Percentiles rank a stretch among this genome's conserved stretches.
Conservation (phyloP, 257 asterid species). For the Solanum commersonii region DNA sequence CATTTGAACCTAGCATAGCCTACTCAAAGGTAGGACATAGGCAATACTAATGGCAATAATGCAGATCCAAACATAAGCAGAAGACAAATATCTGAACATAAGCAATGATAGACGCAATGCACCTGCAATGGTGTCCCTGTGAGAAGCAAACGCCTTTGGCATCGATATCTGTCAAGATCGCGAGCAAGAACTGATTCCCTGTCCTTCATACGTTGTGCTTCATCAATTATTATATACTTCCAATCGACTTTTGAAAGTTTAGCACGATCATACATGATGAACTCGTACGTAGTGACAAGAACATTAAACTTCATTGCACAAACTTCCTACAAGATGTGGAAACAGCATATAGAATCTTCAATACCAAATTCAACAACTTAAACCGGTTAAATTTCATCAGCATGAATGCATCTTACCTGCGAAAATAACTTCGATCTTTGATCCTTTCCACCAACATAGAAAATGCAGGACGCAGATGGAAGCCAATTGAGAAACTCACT, state of each 20-base stretch:
- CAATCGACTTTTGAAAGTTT: conserved; percentile 96
- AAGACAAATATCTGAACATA: neutral
- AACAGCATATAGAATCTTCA: conserved; percentile 11
- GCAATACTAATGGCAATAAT: neutral
- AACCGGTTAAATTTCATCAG: neutral
- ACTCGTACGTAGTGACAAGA: conserved; percentile 97
- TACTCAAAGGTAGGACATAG: neutral
- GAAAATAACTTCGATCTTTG: conserved; percentile 83
- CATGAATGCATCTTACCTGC: conserved; percentile 51
- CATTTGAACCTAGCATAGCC: neutral
- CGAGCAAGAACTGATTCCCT: conserved; percentile 99
- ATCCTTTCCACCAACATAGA: conserved; percentile 82
- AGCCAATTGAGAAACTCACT: conserved; percentile 96
- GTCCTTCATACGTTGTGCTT: conserved; percentile 99
- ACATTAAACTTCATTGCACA: conserved; percentile 91
- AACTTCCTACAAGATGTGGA: conserved; percentile 60
- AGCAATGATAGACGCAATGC: neutral
- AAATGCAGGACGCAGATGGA: conserved; percentile 92
- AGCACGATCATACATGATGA: conserved; percentile 94
- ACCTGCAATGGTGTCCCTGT: conserved; percentile 99
- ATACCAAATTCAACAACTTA: neutral
- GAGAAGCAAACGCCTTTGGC: conserved; percentile 98
- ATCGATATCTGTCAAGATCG: conserved; percentile 97
- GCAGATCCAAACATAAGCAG: neutral
- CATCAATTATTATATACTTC: conserved; percentile 97